Conservation (phyloP, 116 monocot genomes). For the Posidonia oceanica region DNA sequence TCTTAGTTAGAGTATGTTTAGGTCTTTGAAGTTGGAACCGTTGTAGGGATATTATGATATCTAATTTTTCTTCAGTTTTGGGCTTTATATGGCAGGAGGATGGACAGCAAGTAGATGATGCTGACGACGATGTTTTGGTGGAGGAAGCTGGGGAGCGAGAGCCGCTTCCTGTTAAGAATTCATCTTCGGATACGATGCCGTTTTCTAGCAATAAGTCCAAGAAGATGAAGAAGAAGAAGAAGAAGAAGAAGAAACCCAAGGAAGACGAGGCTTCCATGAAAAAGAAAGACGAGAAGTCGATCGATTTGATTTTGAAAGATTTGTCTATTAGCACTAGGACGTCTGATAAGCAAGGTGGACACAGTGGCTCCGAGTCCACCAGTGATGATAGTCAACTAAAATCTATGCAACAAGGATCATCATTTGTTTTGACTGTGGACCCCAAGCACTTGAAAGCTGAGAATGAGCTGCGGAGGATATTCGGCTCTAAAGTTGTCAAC, state of each 20-base stretch:
- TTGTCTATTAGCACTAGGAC: conserved; percentile 40
- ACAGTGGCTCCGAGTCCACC: conserved; percentile 7
- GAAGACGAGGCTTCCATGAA: not conserved
- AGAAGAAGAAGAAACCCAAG: conserved; percentile 25
- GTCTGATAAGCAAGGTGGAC: conserved; percentile 6
- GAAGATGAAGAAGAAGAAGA: conserved; percentile 79
- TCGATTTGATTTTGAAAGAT: conserved; percentile 64
- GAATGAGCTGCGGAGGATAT: conserved; percentile 84
- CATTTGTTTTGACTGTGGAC: conserved; percentile 48
- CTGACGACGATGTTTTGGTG: conserved; percentile 8
- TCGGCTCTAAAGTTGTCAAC: conserved; percentile 87
- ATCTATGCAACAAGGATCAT: conserved; percentile 11
- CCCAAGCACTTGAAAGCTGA: conserved; percentile 87
- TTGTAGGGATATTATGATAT: not conserved
- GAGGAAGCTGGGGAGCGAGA: conserved; percentile 16
- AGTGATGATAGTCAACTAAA: conserved; percentile 12
- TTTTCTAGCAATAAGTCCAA: conserved; percentile 49
- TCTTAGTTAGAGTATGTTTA: no score
- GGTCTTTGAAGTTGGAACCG: no score
- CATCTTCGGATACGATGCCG: conserved; percentile 14
- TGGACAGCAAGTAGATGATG: conserved; percentile 27
- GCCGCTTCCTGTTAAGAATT: conserved; percentile 5
- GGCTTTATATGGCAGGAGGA: conserved; percentile 29
- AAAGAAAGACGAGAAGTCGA: conserved; percentile 18
- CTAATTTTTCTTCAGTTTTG: not conserved